Conservation (phyloP, 176 grass and related monocot species). For the Aegilops longissima region DNA sequence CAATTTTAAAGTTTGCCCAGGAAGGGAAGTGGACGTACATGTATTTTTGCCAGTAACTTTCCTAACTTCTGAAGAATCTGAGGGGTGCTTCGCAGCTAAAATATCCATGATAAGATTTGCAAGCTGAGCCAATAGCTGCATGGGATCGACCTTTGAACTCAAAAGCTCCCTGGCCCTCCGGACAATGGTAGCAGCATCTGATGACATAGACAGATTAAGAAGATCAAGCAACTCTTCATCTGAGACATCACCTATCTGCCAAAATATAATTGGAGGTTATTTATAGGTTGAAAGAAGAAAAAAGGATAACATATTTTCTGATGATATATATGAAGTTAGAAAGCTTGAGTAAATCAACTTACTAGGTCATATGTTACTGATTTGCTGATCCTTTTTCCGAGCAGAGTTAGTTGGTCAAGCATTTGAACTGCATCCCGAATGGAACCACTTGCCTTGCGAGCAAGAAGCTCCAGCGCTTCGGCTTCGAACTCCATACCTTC, state of each 20-base stretch:
- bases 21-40: conserved; percentile 32
- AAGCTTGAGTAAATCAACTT: conserved; percentile 15
- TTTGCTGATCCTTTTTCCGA: conserved; percentile 77
- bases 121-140: conserved; percentile 69
- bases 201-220: conserved; percentile 66
- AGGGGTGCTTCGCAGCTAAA: conserved; percentile 57
- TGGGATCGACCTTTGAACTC: conserved; percentile 75
- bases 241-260: conserved; percentile 81
- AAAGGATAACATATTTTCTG: neutral
- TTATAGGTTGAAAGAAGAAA: neutral
- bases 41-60: conserved; percentile 35
- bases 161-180: conserved; percentile 79
- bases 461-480: conserved; percentile 69
- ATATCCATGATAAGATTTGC: conserved; percentile 88
- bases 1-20: neutral
- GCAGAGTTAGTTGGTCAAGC: conserved; percentile 85
- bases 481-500: conserved; percentile 80
- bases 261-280: conserved; percentile 26
- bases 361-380: conserved; percentile 75
- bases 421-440: conserved; percentile 77
- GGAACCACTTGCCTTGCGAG: conserved; percentile 69
- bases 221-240: conserved; percentile 88
- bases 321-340: conserved; percentile 14
- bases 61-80: conserved; percentile 45
- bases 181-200: conserved; percentile 82